Percentiles rank a stretch among this genome's conserved stretches.
phyloP scores from a whole-genome alignment of 495 filamentous ascomycete species.

The Clavariopsis aquatica region DNA sequence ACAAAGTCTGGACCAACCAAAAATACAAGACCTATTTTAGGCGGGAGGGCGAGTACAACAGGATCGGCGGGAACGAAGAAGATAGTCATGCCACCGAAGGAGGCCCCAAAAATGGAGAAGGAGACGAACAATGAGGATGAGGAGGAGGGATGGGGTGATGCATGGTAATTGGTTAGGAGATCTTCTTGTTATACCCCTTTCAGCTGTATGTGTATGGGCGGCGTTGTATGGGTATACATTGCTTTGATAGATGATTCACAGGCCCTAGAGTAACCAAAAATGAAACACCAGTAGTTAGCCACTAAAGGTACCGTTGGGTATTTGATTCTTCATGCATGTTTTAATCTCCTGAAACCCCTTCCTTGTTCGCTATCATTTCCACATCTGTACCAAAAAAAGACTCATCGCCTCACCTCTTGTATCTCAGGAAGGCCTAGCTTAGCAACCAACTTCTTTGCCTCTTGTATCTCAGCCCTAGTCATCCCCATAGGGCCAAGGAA shows the following conservation, averaged over 20 bases:
- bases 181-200: slow-evolving; percentile 1
- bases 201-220: neutral
- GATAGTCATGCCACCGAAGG: slow-evolving; percentile 42
- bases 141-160: slow-evolving; percentile 66
- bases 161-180: slow-evolving; percentile 51
- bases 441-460: slow-evolving; percentile 57
- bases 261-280: too few relatives aligned
- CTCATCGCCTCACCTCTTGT: neutral
- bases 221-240: neutral
- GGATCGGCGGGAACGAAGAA: slow-evolving; percentile 47
- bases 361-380: too few relatives aligned
- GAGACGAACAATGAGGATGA: slow-evolving; percentile 51
- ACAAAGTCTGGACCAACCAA: slow-evolving; percentile 53
- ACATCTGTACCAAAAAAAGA: neutral
- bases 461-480: slow-evolving; percentile 63
- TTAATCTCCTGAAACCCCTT: too few relatives aligned
- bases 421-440: neutral
- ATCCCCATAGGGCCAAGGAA: slow-evolving; percentile 68
- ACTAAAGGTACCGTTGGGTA: too few relatives aligned
- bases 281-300: too few relatives aligned
- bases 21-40: slow-evolving; percentile 33
- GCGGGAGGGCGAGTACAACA: slow-evolving; percentile 44
- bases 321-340: too few relatives aligned
- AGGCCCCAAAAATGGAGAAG: slow-evolving; percentile 39
- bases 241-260: neutral